phyloP scores from a whole-genome alignment of 495 filamentous ascomycete species.

The Filosporella fistucella region DNA sequence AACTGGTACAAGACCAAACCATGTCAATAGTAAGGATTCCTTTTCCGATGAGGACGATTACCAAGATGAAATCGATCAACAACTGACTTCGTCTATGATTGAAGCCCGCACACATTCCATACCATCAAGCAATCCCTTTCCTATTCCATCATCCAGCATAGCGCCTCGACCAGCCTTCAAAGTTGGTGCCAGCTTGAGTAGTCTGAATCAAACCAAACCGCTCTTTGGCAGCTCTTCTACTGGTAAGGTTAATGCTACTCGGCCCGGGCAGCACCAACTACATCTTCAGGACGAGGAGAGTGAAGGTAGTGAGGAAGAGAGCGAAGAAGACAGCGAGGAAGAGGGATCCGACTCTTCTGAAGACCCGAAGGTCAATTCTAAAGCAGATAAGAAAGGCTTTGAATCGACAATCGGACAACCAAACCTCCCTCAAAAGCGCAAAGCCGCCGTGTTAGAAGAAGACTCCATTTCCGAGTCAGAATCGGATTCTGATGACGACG shows the following conservation, averaged over 20 bases:
- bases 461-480: slow-evolving; percentile 6
- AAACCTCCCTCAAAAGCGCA: not conserved
- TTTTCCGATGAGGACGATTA: not conserved
- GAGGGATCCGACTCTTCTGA: not conserved
- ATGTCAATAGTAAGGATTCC: slow-evolving; percentile 5
- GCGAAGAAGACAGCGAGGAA: slow-evolving; percentile 6
- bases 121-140: not conserved
- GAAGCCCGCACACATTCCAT: slow-evolving; percentile 2
- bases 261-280: not conserved
- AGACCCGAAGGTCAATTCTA: no score
- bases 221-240: not conserved
- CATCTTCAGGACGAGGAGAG: not conserved
- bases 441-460: not conserved
- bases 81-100: slow-evolving; percentile 23
- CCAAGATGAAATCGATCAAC: slow-evolving; percentile 21
- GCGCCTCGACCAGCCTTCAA: not conserved
- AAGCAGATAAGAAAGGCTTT: not conserved
- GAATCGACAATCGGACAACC: not conserved
- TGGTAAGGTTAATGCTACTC: no score
- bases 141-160: slow-evolving; percentile 8
- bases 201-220: not conserved
- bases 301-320: not conserved
- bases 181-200: slow-evolving; percentile 11
- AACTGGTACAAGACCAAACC: not conserved
- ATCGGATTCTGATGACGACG: slow-evolving; percentile 6